Evolutionary conservation across 2,329 filamentous ascomycete species (phyloP), one percentile per base, ranked within the genome.

Genomic region (Hymenoscyphus infarciens): DNA sequence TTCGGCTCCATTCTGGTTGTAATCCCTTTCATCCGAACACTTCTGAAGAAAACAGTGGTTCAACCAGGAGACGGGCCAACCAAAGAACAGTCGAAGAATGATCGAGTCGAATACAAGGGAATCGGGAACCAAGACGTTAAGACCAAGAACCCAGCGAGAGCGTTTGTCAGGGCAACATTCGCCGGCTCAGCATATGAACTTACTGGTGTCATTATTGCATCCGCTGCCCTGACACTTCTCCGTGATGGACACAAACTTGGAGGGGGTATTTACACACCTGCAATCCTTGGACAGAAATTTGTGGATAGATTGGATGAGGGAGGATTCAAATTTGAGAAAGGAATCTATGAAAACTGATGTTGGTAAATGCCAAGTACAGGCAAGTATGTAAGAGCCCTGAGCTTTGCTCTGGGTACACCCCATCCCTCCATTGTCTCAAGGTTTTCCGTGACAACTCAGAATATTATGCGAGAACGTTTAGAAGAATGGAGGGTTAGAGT

Each of bases 231-330:
- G 45, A 85, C 86, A 0, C 77, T 93, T 35, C 76, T 92, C 16
- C 80, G 88, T 63, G 87, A 89, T 45, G 81, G 86, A 15, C 74
- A 71, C 45, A 78, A 81, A 56, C 76, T 91, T 13, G 80, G 79
- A 1, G 89, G 89, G 19, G 90, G 89, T 2, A 77, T 91, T 27
- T 84, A 90, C 65, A 93, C 90, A 1, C 86, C 90, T 0, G 87
- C 89, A 0, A 89, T 84, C 60, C 77, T 93, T 2, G 90, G 90
- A 0, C 85, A 88, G 68, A 77, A 80, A 10, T 89, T 85, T 70
- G 78, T 92, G 63, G 84, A 91, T 70, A 80, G 87, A 15, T 70
- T 91, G 49, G 77, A 83, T 39, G 78, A 80, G 38, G 81, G 78
- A 45, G 89, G 88, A 2, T 82, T 92, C 70, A 83, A 83, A 72